Base-by-base conservation (phyloP, 768 basidiomycete genomes). In the Russula sp. region DNA sequence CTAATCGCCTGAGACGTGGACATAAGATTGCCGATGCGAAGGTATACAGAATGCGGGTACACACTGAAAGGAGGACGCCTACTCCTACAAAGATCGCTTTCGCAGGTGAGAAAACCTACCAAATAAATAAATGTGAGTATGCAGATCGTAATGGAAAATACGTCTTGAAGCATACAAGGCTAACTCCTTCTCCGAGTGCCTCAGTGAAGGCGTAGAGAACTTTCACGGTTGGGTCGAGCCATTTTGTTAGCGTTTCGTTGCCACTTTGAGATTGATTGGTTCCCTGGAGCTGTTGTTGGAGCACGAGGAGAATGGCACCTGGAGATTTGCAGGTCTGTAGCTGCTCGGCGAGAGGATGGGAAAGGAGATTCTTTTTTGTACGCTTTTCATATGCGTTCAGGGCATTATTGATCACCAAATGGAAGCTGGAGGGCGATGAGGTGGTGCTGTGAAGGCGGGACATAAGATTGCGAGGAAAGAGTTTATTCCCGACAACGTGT, bases 391-490 rank as follows among this genome's bases (percentile, higher is more conserved):
- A 53, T 5, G n/a, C 52, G 22, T 13, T 13, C 52, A 54, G 8
- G n/a, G 34, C 53, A 54, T 36, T 26, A 9, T 24, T 55, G 54
- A 55, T 26, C 3, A 54, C 38, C 2, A 28, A n/a, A 22, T 54
- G n/a, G n/a, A 54, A 54, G 32, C 22, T 54, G 32, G 52, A 7
- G 5, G 34, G 7, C 6, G 52, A 36, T 11, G 32, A n/a, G 32
- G n/a, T 6, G 5, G 34, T 6, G n/a, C 20, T 5, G 32, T 22
- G 53, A 16, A 14, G 7, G 4, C 2, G 6, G 16, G 53, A 13
- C 34, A 24, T 54, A 36, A 48, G 22, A 14, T 22, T 22, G 32
- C 1, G 36, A 36, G 36, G 1, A 95, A 99, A 75, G 77, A 91
- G 51, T 73, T 94, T 64, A 78, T 96, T 18, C 80, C n/a, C n/a